A percentile compares a stretch with the other conserved stretches of the same genome.
Evolutionary conservation across 352 stramenopile species (phyloP).

Genomic region (Phytophthora fragariae): DNA sequence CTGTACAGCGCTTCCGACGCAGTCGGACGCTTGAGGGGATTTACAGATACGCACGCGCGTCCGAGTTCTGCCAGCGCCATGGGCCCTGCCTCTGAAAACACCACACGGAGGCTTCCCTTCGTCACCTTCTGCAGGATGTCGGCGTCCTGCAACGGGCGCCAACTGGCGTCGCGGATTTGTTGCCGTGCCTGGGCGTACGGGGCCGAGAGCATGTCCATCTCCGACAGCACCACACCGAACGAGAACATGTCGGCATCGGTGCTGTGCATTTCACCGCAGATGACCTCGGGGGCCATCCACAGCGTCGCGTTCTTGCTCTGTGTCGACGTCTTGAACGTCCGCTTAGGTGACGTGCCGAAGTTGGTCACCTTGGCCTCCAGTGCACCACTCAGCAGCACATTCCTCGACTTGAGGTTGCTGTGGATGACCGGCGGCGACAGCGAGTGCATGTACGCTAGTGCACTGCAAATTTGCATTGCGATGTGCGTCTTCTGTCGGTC

Average conservation of each 20-base stretch:
- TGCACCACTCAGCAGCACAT: constrained; percentile 31
- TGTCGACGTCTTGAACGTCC: constrained; percentile 44
- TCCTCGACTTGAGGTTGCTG: constrained; percentile 42
- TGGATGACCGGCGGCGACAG: constrained; percentile 38
- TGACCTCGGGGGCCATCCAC: constrained; percentile 81
- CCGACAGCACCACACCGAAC: constrained; percentile 49
- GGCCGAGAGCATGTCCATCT: constrained; percentile 51
- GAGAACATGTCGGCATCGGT: constrained; percentile 56
- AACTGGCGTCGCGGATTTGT: constrained; percentile 25
- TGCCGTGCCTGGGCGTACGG: constrained; percentile 34
- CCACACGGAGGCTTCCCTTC: constrained; percentile 38
- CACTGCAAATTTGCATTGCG: constrained; percentile 44
- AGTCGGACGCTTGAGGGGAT: constrained; percentile 39
- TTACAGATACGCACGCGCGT: constrained; percentile 32
- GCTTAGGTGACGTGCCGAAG: constrained; percentile 39
- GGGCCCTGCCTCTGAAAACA: constrained; percentile 31
- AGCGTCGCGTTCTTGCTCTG: constrained; percentile 55
- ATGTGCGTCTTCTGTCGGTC: constrained; percentile 47
- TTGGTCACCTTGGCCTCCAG: constrained; percentile 49
- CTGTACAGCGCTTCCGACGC: constrained; percentile 44
- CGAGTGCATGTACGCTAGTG: constrained; percentile 42
- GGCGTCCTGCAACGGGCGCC: constrained; percentile 30
- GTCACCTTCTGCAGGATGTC: constrained; percentile 47
- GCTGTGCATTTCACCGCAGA: constrained; percentile 76
- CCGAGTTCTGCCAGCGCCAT: constrained; percentile 38